Evolutionary conservation across 106 monocot genomes (phyloP).

Genomic region (Chionographis japonica): DNA sequence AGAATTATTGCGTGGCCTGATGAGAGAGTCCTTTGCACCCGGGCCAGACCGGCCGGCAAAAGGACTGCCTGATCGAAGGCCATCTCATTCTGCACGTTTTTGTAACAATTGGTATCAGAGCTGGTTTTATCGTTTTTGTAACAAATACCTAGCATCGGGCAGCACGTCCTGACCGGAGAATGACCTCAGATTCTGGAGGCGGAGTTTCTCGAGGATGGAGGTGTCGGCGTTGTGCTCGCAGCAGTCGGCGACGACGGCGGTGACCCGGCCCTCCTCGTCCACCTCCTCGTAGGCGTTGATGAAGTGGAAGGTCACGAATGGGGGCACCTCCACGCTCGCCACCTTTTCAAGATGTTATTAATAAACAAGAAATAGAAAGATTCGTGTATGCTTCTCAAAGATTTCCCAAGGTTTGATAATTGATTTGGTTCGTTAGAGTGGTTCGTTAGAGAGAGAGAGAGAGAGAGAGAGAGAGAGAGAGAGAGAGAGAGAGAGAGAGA

Average conservation of each 20-base stretch:
- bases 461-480: too few relatives aligned
- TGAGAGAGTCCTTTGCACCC: too few relatives aligned
- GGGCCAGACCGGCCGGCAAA: too few relatives aligned
- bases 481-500: not conserved
- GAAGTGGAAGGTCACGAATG: conserved; percentile 90
- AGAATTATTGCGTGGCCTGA: too few relatives aligned
- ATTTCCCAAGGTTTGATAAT: too few relatives aligned
- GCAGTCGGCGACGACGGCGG: conserved; percentile 78
- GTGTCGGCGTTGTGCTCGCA: conserved; percentile 87
- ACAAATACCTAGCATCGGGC: conserved; percentile 74
- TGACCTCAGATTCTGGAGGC: conserved; percentile 57
- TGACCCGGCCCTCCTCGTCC: conserved; percentile 63
- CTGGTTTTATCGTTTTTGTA: not conserved
- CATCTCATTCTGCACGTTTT: too few relatives aligned
- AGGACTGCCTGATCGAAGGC: too few relatives aligned
- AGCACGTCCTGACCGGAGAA: conserved; percentile 55
- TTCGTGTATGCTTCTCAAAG: too few relatives aligned
- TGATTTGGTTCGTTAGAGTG: too few relatives aligned
- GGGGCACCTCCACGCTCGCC: conserved; percentile 87
- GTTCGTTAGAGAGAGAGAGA: too few relatives aligned
- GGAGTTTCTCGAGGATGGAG: conserved; percentile 78
- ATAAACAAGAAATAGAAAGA: too few relatives aligned
- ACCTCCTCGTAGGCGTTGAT: conserved; percentile 94
- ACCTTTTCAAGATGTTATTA: conserved; percentile 24
- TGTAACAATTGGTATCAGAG: too few relatives aligned